Percentiles rank a stretch among this genome's conserved stretches.
Evolutionary conservation across 2,329 filamentous ascomycete genomes (phyloP).

Genomic region (Exutisphaerella laricina): DNA sequence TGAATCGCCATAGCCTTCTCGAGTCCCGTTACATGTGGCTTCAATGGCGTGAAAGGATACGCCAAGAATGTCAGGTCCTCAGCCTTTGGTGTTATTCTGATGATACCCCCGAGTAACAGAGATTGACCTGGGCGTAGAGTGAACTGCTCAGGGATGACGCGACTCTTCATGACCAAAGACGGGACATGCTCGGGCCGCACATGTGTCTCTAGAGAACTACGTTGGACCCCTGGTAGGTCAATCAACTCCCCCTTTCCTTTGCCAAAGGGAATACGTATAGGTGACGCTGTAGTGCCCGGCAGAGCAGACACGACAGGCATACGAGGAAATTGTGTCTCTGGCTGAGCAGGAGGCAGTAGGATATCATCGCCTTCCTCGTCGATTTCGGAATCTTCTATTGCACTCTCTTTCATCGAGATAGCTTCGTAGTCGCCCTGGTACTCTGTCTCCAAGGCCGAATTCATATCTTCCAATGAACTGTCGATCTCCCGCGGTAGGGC

Average conservation of each 20-base stretch:
- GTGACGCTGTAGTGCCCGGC: conserved; percentile 89
- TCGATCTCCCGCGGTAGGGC: background rate
- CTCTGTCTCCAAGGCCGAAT: background rate
- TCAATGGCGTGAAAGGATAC: conserved; percentile 79
- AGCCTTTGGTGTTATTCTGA: conserved; percentile 75
- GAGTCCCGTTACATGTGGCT: conserved; percentile 69
- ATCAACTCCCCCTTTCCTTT: conserved; percentile 83
- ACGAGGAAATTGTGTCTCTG: conserved; percentile 67
- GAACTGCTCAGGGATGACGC: conserved; percentile 66
- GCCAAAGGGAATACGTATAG: conserved; percentile 88
- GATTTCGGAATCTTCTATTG: background rate
- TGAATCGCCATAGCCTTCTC: conserved; percentile 75
- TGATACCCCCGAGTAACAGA: conserved; percentile 70
- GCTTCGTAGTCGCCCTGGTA: no score
- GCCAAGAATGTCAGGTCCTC: conserved; percentile 63
- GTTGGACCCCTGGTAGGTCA: conserved; percentile 79
- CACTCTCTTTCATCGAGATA: no score
- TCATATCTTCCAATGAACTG: background rate
- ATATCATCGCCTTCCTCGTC: conserved; percentile 20
- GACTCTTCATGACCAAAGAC: conserved; percentile 71
- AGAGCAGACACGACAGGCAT: conserved; percentile 84
- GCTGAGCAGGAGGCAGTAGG: conserved; percentile 70
- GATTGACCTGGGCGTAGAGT: conserved; percentile 71
- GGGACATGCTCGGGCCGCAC: conserved; percentile 61
- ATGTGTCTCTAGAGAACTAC: conserved; percentile 65